These are phyloP conservation scores for Trichoderma gracile DNA, from an alignment of 2,329 filamentous ascomycete genomes.

Conservation along the genomic window DNA sequence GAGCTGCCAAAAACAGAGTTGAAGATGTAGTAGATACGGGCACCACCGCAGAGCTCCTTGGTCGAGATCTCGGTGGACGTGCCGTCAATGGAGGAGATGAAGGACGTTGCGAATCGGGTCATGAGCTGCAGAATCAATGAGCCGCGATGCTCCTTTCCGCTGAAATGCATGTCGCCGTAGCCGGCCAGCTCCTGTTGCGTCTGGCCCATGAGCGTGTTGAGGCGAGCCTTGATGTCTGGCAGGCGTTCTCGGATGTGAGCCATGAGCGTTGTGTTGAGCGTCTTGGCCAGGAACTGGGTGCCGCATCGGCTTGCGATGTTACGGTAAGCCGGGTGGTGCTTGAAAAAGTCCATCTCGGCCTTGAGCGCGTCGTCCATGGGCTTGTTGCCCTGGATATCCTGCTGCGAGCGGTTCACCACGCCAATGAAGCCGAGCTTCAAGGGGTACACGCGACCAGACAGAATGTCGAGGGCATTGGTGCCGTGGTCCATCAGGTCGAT, in stretches of 20 bases:
- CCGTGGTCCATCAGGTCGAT: conserved; percentile 98
- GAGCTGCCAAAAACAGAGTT: conserved; percentile 98
- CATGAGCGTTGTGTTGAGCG: conserved; percentile 94
- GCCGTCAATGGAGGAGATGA: conserved; percentile 97
- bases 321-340: conserved; percentile 92
- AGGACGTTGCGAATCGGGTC: conserved; percentile 96
- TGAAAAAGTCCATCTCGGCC: conserved; percentile 92
- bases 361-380: conserved; percentile 89
- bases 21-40: conserved; percentile 98
- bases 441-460: conserved; percentile 96
- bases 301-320: conserved; percentile 94
- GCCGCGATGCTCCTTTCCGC: conserved; percentile 92
- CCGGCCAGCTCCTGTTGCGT: conserved; percentile 97
- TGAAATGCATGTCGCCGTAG: conserved; percentile 97
- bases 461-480: conserved; percentile 94
- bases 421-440: conserved; percentile 97
- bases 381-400: conserved; percentile 96
- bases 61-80: conserved; percentile 98
- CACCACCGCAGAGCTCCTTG: conserved; percentile 93
- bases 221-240: conserved; percentile 94
- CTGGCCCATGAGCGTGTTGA: conserved; percentile 99
- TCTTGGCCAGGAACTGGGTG: conserved; percentile 92
- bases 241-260: conserved; percentile 90
- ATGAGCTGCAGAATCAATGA: conserved; percentile 95
- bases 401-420: conserved; percentile 95